Evolutionary conservation across 495 filamentous ascomycete species (phyloP).

Genomic region (Lophiotrema nucula): DNA sequence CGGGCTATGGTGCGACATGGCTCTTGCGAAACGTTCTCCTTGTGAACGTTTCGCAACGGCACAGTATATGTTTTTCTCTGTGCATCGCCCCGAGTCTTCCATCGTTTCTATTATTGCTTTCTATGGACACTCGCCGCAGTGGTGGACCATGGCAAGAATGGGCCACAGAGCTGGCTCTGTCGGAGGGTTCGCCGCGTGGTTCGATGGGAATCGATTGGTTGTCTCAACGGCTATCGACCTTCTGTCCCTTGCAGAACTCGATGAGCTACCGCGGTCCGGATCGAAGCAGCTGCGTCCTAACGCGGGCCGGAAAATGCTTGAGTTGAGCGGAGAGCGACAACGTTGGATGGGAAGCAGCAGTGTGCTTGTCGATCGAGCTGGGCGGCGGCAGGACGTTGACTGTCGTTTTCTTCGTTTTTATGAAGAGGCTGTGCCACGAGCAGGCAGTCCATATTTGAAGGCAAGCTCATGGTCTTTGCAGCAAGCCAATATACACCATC

Average conservation of each 20-base stretch:
- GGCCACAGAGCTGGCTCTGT: too few species aligned
- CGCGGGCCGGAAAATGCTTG: neutral
- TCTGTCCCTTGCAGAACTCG: neutral
- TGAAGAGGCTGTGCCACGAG: too few species aligned
- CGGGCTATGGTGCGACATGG: constrained; percentile 22
- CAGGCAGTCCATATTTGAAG: too few species aligned
- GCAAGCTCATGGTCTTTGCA: too few species aligned
- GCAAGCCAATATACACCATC: too few species aligned
- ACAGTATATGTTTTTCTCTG: neutral
- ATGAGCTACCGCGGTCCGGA: neutral
- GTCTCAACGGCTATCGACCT: neutral
- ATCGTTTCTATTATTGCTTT: constrained; percentile 5
- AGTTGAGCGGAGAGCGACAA: too few species aligned
- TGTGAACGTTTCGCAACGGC: constrained; percentile 5
- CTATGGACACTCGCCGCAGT: neutral
- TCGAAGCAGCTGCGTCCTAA: neutral
- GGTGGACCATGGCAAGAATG: constrained; percentile 1
- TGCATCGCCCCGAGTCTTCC: neutral
- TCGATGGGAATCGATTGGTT: too few species aligned
- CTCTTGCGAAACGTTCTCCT: constrained; percentile 8
- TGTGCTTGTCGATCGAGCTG: too few species aligned
- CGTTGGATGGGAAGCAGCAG: neutral
- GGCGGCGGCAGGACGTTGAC: too few species aligned
- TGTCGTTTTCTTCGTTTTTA: too few species aligned
- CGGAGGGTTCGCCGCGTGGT: neutral